Conservation (phyloP, 108 stramenopile genomes). For the Pseudonitzschia multiseries region DNA sequence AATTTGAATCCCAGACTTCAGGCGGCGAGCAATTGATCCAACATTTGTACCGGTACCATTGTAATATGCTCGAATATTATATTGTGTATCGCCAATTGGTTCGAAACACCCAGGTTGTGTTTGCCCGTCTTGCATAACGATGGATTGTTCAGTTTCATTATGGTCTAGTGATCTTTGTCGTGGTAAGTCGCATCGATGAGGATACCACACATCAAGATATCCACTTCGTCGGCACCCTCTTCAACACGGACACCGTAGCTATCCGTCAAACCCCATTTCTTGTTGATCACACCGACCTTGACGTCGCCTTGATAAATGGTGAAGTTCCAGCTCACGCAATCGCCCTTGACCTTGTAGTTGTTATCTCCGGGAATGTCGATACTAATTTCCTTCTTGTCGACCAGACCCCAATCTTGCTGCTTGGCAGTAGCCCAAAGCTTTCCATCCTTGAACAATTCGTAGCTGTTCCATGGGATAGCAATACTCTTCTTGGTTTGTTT, state of each 20-base stretch:
- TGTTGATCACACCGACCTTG: not conserved
- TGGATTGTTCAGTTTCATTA: too few relatives aligned
- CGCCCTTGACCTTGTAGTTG: constrained; percentile 10
- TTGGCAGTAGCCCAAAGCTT: not conserved
- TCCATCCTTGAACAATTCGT: constrained; percentile 8
- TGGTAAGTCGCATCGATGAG: constrained; percentile 4
- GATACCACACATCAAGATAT: constrained; percentile 12
- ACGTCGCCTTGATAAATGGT: not conserved
- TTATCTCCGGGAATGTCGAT: constrained; percentile 12
- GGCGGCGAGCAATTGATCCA: too few relatives aligned
- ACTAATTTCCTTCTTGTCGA: constrained; percentile 7
- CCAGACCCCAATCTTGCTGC: not conserved
- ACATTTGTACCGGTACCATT: too few relatives aligned
- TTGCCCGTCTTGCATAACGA: too few relatives aligned
- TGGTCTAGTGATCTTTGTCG: too few relatives aligned
- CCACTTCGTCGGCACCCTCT: constrained; percentile 6
- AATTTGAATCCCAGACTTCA: too few relatives aligned
- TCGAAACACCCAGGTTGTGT: too few relatives aligned
- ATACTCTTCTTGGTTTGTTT: constrained; percentile 1
- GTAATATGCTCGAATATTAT: too few relatives aligned
- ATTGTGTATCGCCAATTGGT: too few relatives aligned
- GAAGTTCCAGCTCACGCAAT: constrained; percentile 8
- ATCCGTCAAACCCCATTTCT: not conserved
- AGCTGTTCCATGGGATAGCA: not conserved
- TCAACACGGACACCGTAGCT: not conserved